Evolutionary conservation across 306 rosid genomes (phyloP).

Genomic region (Casuarina equisetifolia): DNA sequence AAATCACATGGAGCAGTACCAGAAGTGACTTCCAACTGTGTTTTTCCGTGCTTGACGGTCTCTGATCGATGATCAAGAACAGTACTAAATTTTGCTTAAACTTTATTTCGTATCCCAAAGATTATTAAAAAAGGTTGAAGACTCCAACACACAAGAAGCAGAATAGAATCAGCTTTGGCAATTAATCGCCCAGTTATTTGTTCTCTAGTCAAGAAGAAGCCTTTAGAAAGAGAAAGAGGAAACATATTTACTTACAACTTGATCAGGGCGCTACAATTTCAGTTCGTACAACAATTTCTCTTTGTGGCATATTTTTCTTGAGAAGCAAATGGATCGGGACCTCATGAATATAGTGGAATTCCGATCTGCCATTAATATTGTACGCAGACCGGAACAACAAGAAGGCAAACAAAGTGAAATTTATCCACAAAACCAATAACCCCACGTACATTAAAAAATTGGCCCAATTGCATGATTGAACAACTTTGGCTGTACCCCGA

Average conservation of each 20-base stretch:
- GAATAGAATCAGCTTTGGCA: constrained; percentile 2
- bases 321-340: constrained; percentile 23
- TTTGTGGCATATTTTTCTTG: constrained; percentile 7
- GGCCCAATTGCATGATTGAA: constrained; percentile 33
- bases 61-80: background rate
- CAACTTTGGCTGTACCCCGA: constrained; percentile 16
- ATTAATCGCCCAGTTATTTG: background rate
- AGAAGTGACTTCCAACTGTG: background rate
- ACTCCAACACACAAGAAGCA: background rate
- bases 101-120: background rate
- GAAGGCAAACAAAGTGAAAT: constrained; percentile 8
- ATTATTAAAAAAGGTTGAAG: background rate
- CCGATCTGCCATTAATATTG: constrained; percentile 29
- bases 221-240: constrained; percentile 6
- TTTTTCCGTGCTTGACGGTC: background rate
- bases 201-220: constrained; percentile 1
- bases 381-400: constrained; percentile 26
- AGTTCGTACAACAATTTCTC: background rate
- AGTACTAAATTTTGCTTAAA: background rate
- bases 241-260: constrained; percentile 33
- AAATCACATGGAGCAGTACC: background rate
- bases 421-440: constrained; percentile 64
- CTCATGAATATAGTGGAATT: constrained; percentile 27
- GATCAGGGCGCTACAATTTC: constrained; percentile 21
- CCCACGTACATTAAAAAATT: constrained; percentile 27